These are phyloP conservation scores for Plenodomus lindquistii DNA, from an alignment of 2,329 filamentous ascomycete species.

Conservation along the genomic window DNA sequence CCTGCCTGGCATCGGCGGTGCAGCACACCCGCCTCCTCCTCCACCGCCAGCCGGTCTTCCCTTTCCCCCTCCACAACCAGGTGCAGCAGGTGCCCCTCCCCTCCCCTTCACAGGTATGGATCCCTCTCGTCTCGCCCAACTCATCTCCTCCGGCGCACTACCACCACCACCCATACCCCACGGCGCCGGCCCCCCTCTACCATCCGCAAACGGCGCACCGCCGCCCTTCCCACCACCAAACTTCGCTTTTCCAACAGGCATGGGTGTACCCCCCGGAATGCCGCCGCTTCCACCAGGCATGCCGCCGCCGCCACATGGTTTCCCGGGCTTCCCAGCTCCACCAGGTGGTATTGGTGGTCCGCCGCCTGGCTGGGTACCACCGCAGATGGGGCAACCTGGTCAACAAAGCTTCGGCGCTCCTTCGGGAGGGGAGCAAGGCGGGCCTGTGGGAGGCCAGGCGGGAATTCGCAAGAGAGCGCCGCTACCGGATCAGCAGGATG, in stretches of 20 bases:
- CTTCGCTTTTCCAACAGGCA: slow-evolving; percentile 25
- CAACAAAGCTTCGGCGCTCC: slow-evolving; percentile 15
- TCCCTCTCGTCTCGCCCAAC: slow-evolving; percentile 37
- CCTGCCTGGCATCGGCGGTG: slow-evolving; percentile 54
- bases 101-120: slow-evolving; percentile 32
- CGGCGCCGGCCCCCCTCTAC: slow-evolving; percentile 21
- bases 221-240: slow-evolving; percentile 33
- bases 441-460: slow-evolving; percentile 19
- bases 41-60: slow-evolving; percentile 31
- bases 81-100: slow-evolving; percentile 8
- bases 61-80: slow-evolving; percentile 20
- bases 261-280: slow-evolving; percentile 29
- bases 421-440: slow-evolving; percentile 29
- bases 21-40: slow-evolving; percentile 33
- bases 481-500: slow-evolving; percentile 82
- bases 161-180: slow-evolving; percentile 42
- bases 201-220: slow-evolving; percentile 18
- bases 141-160: slow-evolving; percentile 41
- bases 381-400: slow-evolving; percentile 22
- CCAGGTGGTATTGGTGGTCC: slow-evolving; percentile 20
- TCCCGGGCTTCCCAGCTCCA: slow-evolving; percentile 37
- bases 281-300: slow-evolving; percentile 18
- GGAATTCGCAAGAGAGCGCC: slow-evolving; percentile 59
- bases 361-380: slow-evolving; percentile 16
- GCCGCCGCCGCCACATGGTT: slow-evolving; percentile 22